Evolutionary conservation across 2,329 filamentous ascomycete species (phyloP).

Genomic region (Periconia sp.): DNA sequence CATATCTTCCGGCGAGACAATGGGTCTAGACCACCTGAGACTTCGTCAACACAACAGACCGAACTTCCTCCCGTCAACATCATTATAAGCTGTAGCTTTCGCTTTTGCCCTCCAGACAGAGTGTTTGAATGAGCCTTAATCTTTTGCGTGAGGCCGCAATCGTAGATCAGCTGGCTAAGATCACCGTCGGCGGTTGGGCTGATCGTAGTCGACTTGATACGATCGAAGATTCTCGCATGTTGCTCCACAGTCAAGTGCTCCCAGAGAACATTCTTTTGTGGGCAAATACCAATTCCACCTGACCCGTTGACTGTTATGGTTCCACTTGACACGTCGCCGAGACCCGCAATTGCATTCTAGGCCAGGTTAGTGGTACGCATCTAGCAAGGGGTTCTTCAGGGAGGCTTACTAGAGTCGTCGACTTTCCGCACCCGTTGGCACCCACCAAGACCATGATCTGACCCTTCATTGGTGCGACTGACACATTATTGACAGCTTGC

Average conservation of each 20-base stretch:
- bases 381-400: no score
- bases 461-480: constrained; percentile 70
- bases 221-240: constrained; percentile 82
- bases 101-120: constrained; percentile 85
- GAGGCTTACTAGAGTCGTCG: constrained; percentile 67
- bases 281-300: constrained; percentile 80
- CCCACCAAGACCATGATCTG: constrained; percentile 85
- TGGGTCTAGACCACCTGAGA: constrained; percentile 83
- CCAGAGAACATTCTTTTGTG: constrained; percentile 91
- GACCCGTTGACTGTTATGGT: constrained; percentile 75
- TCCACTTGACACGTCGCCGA: constrained; percentile 75
- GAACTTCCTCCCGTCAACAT: constrained; percentile 88
- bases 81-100: constrained; percentile 87
- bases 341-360: constrained; percentile 76
- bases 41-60: constrained; percentile 87
- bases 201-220: constrained; percentile 66
- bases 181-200: constrained; percentile 59
- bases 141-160: constrained; percentile 78
- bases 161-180: constrained; percentile 64
- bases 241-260: constrained; percentile 82
- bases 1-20: constrained; percentile 84
- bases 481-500: constrained; percentile 73
- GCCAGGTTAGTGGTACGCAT: background rate
- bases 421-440: constrained; percentile 87
- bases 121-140: constrained; percentile 71